Evolutionary conservation across 2,329 filamentous ascomycete species (phyloP).

Genomic region (Cryphonectria naterciae): DNA sequence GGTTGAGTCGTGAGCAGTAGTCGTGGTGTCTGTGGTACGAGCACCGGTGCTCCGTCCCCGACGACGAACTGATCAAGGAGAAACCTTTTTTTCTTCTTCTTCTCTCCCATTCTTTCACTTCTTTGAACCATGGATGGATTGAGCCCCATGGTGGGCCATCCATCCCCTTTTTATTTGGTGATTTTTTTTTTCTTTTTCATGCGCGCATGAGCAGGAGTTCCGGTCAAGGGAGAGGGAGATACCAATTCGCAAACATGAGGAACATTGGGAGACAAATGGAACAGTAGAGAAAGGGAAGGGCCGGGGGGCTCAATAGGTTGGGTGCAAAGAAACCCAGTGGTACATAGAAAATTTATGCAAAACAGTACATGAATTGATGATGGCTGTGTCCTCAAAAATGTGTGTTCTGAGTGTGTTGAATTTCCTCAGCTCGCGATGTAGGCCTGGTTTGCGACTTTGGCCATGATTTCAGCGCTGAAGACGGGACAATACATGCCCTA

Average conservation of each 20-base stretch:
- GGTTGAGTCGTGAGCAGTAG: neutral
- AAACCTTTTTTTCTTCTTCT: too few relatives aligned
- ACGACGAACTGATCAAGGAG: slow-evolving; percentile 4
- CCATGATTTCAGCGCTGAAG: too few relatives aligned
- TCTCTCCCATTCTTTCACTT: slow-evolving; percentile 18
- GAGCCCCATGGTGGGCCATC: slow-evolving; percentile 12
- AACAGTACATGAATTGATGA: neutral
- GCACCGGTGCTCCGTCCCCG: neutral
- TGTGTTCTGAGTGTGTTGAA: too few relatives aligned
- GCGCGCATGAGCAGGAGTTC: slow-evolving; percentile 23
- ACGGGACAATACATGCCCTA: too few relatives aligned
- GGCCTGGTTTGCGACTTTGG: too few relatives aligned
- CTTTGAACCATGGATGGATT: slow-evolving; percentile 15
- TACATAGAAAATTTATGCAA: neutral
- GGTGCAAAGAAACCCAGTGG: too few relatives aligned
- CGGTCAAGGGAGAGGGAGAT: slow-evolving; percentile 19
- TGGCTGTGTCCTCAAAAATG: too few relatives aligned
- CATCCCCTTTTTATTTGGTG: slow-evolving; percentile 3
- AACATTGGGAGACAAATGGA: slow-evolving; percentile 7
- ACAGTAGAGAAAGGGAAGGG: slow-evolving; percentile 8
- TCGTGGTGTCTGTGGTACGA: neutral
- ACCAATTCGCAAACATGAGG: slow-evolving; percentile 13
- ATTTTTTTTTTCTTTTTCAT: slow-evolving; percentile 29
- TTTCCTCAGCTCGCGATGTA: too few relatives aligned
- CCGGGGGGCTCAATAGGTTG: too few relatives aligned